Percentiles rank a stretch among this genome's conserved stretches.
Evolutionary conservation across 441 rosid species (phyloP).

Genomic region (Populus tomentosa): DNA sequence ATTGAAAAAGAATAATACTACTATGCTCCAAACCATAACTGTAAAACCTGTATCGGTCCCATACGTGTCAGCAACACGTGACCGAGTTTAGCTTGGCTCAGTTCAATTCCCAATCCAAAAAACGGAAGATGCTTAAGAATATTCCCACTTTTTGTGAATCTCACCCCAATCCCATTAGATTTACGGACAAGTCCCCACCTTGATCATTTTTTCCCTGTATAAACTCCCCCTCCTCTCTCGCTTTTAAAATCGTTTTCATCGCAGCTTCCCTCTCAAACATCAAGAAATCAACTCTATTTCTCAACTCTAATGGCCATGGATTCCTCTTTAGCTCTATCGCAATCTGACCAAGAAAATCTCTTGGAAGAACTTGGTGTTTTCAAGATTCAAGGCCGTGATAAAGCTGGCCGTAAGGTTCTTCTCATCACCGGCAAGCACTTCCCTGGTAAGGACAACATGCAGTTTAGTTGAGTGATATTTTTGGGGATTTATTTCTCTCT

Average conservation of each 20-base stretch:
- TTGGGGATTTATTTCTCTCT: background rate
- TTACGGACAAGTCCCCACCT: constrained; percentile 4
- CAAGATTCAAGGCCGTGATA: constrained; percentile 75
- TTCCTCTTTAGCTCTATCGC: constrained; percentile 11
- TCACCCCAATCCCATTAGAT: background rate
- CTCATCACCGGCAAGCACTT: constrained; percentile 60
- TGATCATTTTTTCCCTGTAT: background rate
- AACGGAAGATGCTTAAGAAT: constrained; percentile 24
- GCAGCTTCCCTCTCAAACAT: background rate
- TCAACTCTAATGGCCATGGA: constrained; percentile 3
- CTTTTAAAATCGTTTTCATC: background rate
- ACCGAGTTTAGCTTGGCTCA: background rate
- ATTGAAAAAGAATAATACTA: too few relatives aligned
- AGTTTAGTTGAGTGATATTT: background rate
- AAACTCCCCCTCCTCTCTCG: background rate
- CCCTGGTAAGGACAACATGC: constrained; percentile 22
- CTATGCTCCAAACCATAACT: too few relatives aligned
- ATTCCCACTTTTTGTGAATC: background rate
- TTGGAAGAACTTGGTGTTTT: constrained; percentile 56
- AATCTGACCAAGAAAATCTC: constrained; percentile 42
- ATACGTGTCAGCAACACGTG: background rate
- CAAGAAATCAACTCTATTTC: background rate
- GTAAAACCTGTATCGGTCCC: too few relatives aligned
- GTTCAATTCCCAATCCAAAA: constrained; percentile 5
- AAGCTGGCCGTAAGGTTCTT: constrained; percentile 68